Percentiles rank a stretch among this genome's conserved stretches.
Evolutionary conservation across 2,329 filamentous ascomycete genomes (phyloP).

Genomic region (Trichoderma brevicompactum): DNA sequence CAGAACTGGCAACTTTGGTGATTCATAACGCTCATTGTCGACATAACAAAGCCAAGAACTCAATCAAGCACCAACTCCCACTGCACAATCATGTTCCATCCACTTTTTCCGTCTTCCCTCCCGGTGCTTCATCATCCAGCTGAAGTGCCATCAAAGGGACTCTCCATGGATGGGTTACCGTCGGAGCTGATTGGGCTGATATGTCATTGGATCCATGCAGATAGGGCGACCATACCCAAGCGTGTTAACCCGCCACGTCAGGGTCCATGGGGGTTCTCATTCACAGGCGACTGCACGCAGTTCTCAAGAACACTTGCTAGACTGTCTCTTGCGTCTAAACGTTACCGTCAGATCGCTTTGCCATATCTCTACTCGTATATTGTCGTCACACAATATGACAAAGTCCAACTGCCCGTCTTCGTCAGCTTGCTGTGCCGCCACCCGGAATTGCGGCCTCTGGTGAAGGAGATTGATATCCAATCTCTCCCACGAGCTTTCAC

Average conservation of each 20-base stretch:
- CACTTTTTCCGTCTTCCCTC: background rate
- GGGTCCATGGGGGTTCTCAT: too few relatives aligned
- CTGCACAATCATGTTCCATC: too few relatives aligned
- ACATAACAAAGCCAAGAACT: too few relatives aligned
- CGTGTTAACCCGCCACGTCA: too few relatives aligned
- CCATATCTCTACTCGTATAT: slow-evolving; percentile 14
- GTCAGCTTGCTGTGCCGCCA: background rate
- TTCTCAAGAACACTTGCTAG: slow-evolving; percentile 14
- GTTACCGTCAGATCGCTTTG: background rate
- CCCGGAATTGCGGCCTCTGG: background rate
- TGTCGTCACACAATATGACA: background rate
- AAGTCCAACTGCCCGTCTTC: background rate
- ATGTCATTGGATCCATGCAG: background rate
- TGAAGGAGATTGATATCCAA: slow-evolving; percentile 5
- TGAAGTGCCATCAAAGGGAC: background rate
- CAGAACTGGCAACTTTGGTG: too few relatives aligned
- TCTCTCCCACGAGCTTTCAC: background rate
- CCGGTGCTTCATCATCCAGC: background rate
- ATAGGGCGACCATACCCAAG: background rate
- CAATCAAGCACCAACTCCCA: too few relatives aligned
- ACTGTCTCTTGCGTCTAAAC: background rate
- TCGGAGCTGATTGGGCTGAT: background rate
- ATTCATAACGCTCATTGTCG: too few relatives aligned
- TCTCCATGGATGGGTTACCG: background rate
- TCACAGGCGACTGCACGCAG: slow-evolving; percentile 22